These are phyloP conservation scores for Candida qinlingensis DNA, from an alignment of 805 yeast genomes.

Conservation along the genomic window DNA sequence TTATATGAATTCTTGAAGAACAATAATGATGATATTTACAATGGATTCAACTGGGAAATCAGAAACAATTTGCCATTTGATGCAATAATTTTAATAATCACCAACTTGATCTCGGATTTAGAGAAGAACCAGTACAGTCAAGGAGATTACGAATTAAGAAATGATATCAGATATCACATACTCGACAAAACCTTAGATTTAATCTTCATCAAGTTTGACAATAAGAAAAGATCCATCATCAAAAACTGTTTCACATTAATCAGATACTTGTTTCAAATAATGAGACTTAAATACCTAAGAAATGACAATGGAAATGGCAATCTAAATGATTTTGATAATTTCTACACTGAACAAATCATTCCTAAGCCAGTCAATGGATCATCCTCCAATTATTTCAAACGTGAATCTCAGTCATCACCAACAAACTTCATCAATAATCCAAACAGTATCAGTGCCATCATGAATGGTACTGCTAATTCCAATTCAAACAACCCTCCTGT, in stretches of 20 bases:
- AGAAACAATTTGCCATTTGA: slow-evolving; percentile 58
- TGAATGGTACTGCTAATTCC: neutral
- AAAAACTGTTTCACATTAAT: slow-evolving; percentile 29
- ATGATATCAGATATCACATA: slow-evolving; percentile 27
- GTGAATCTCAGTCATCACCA: slow-evolving; percentile 6
- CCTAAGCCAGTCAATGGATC: slow-evolving; percentile 21
- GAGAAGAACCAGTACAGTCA: slow-evolving; percentile 27
- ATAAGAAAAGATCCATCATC: slow-evolving; percentile 29
- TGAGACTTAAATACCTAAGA: slow-evolving; percentile 25
- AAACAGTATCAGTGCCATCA: slow-evolving; percentile 4
- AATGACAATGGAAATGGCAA: slow-evolving; percentile 14
- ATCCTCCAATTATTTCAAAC: slow-evolving; percentile 14
- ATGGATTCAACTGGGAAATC: slow-evolving; percentile 56
- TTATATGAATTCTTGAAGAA: slow-evolving; percentile 49
- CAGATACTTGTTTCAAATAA: slow-evolving; percentile 28
- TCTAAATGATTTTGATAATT: slow-evolving; percentile 20
- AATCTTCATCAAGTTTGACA: slow-evolving; percentile 28
- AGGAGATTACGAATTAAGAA: slow-evolving; percentile 26
- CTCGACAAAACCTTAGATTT: slow-evolving; percentile 28
- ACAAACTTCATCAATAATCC: neutral
- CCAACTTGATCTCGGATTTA: slow-evolving; percentile 48
- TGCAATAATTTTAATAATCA: slow-evolving; percentile 46
- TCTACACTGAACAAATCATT: slow-evolving; percentile 23
- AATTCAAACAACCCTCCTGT: neutral
- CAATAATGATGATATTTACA: slow-evolving; percentile 41